Conservation (phyloP, 495 filamentous ascomycete genomes). For the Neurospora discreta region DNA sequence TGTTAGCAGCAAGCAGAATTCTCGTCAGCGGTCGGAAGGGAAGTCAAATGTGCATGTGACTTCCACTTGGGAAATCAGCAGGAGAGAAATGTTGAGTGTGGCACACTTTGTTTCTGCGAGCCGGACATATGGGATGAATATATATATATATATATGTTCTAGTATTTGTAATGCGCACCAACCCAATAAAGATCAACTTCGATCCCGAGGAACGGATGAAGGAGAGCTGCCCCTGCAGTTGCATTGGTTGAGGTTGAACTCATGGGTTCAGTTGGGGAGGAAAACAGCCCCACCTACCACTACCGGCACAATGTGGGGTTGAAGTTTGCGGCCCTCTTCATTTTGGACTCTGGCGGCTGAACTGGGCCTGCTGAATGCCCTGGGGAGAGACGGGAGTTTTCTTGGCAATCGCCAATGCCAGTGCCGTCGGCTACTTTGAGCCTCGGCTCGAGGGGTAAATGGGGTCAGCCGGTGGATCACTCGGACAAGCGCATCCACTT, state of each 20-base stretch:
- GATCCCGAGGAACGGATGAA: neutral
- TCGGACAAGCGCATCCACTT: slow-evolving; percentile 13
- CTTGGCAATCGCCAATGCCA: neutral
- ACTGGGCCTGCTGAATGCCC: no score
- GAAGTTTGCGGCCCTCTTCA: neutral
- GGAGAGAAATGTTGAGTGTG: neutral
- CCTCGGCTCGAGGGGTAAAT: slow-evolving; percentile 20
- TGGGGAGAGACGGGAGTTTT: neutral
- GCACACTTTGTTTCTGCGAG: neutral
- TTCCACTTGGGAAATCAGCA: neutral
- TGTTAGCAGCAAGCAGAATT: neutral
- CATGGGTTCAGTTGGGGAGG: neutral
- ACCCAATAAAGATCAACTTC: neutral
- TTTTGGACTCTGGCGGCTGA: no score
- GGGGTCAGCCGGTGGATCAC: neutral
- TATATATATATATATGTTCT: no score
- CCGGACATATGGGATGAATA: neutral
- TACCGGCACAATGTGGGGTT: neutral
- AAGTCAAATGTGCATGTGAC: neutral
- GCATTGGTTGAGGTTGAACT: neutral
- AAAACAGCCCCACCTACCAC: neutral
- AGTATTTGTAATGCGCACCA: neutral
- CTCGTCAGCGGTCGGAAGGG: neutral
- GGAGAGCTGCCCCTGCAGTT: neutral
- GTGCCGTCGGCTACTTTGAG: slow-evolving; percentile 7